Base-by-base conservation (phyloP, 805 yeast species). In the Schwanniomyces yamadae region DNA sequence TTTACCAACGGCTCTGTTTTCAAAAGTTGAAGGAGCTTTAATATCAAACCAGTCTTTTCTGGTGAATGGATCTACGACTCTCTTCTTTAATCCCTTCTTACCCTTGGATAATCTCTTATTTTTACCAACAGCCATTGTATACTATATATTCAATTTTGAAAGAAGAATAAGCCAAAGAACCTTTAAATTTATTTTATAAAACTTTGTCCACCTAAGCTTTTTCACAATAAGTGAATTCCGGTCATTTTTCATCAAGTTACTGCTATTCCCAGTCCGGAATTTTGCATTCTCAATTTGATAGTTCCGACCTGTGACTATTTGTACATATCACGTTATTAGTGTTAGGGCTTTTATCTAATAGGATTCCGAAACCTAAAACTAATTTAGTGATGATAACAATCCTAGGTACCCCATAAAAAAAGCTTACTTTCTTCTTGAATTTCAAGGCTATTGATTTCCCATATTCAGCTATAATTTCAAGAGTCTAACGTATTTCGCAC, bases 31-130 rank as follows among this genome's bases (percentile, higher is more conserved):
- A 63, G 97, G 97, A 54, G 96, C 97, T 78, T 87, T 87, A 77
- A 88, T 84, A 72, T 84, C 91, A 72, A 75, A 88, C 96, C 96
- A 89, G 63, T 88, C 96, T 77, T 89, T 89, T 73, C 86, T 86
- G 81, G 95, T 77, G 90, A 90, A 89, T 66, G 96, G 96, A 80
- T 89, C 97, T 56, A 87, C 93, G 68, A 84, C 89, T 82, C 82
- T 89, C 95, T 89, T 90, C 95, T 90, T 89, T 73, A 86, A 75
- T 64, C 96, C 96, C 76, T 89, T 89, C 88, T 82, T 82, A 65
- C 88, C 89, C 66, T 73, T 72, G 63, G 79, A 75, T 61, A 82
- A 77, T 76, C 87, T 83, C 82, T 84, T 84, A 73, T 84, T 84
- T 79, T 84, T 84, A 63, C 91, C 91, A 67, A 83, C 87, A 77